Base-by-base conservation (phyloP, 2,329 filamentous ascomycete species). In the Fusarium sp. region DNA sequence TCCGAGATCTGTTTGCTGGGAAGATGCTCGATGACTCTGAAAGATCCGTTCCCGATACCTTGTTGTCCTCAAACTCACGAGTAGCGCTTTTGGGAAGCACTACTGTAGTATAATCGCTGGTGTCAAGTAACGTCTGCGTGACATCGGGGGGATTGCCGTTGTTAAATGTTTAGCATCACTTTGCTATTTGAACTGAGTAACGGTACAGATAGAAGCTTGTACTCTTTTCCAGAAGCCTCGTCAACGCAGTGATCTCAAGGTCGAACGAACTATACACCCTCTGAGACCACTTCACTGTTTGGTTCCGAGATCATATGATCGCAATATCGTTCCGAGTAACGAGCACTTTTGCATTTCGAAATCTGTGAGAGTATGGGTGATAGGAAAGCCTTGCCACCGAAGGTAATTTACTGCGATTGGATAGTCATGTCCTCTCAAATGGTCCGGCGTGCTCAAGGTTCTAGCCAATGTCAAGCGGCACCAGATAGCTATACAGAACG, bases 121-220 rank as follows among this genome's bases (percentile, higher is more conserved):
- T 53, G 13, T 34, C 40, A 23, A 59, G 50, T 10, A 41, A 41
- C 37, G 34, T 11, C 45, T 30, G 42, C 41, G 21, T 45, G 23
- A 49, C 48, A 61, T 61, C 30, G 5, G 34, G 62, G 48, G 14
- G n/a, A 43, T 47, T 55, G 41, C n/a, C 34, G 12, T 8, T 34
- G 46, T 61, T 16, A 21, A 34, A 50, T 43, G 37, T 55, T 45
- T 7, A 37, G 43, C 55, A 28, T 48, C n/a, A 41, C 34, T 30
- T 67, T 23, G 42, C 12, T 27, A 37, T 37, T 14, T 23, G 25
- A 12, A 7, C n/a, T 7, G 21, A 51, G 23, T 8, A 46, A 51
- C 10, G 8, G 40, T n/a, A 37, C n/a, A 37, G 5, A 6, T n/a
- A 20, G 34, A 12, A 28, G 25, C 16, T 48, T 10, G 30, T 50